phyloP scores from a whole-genome alignment of 345 rosid species.

The Jatropha curcas region DNA sequence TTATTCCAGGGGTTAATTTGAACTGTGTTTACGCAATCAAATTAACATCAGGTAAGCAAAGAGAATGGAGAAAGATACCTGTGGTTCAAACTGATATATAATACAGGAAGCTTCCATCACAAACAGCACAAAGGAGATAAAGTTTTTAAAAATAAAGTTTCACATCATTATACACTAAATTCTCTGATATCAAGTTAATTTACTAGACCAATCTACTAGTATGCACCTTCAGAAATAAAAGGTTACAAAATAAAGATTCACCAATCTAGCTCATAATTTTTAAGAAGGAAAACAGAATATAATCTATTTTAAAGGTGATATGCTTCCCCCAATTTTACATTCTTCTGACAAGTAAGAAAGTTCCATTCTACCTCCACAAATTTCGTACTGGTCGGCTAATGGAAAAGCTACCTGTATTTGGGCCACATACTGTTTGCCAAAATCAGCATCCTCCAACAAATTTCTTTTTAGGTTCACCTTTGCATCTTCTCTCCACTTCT shows the following conservation, averaged over 20 bases:
- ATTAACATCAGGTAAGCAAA: too few relatives aligned
- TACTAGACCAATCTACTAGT: background rate
- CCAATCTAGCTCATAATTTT: background rate
- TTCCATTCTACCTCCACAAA: background rate
- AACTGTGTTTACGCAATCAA: too few relatives aligned
- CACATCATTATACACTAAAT: background rate
- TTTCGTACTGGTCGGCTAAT: slow-evolving; percentile 7
- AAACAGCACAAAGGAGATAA: background rate
- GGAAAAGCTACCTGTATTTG: slow-evolving; percentile 63
- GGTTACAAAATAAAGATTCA: background rate
- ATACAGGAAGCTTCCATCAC: background rate
- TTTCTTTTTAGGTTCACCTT: slow-evolving; percentile 74
- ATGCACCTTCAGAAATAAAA: slow-evolving; percentile 3
- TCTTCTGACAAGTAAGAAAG: background rate
- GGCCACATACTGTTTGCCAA: slow-evolving; percentile 73
- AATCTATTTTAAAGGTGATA: background rate
- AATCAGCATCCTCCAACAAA: slow-evolving; percentile 71
- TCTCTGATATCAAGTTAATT: background rate
- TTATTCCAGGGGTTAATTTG: background rate
- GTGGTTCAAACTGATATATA: background rate
- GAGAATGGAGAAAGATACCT: too few relatives aligned
- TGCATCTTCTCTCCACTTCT: slow-evolving; percentile 89
- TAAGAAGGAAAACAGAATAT: background rate
- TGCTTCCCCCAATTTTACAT: slow-evolving; percentile 8
- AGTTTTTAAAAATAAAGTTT: background rate